A percentile compares a stretch with the other conserved stretches of the same genome.
Conservation (phyloP, 169 alveolate species). For the Fabrea salina region DNA sequence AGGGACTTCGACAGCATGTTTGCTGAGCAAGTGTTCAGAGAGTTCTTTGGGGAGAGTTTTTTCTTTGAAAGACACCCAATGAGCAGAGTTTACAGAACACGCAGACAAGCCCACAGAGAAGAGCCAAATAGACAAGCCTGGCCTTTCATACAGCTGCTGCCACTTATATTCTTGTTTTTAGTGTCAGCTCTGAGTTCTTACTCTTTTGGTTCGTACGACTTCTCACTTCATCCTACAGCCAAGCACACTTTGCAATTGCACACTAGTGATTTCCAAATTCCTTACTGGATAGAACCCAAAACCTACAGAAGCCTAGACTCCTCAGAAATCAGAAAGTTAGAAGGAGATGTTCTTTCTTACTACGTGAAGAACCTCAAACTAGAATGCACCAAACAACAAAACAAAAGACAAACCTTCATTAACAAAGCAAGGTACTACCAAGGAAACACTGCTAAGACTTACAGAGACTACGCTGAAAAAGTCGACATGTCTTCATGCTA, state of each 20-base stretch:
- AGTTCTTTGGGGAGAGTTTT: conserved; percentile 24
- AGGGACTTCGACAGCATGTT: too few species aligned
- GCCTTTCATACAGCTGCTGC: neutral
- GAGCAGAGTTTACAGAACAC: neutral
- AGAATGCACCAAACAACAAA: too few species aligned
- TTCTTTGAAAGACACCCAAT: neutral
- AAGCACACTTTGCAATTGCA: neutral
- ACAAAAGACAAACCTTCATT: too few species aligned
- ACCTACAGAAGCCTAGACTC: too few species aligned
- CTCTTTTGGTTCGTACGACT: neutral
- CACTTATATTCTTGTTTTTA: neutral
- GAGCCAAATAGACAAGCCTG: neutral
- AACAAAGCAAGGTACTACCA: neutral
- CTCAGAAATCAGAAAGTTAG: too few species aligned
- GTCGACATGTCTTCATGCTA: conserved; percentile 21
- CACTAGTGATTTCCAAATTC: neutral
- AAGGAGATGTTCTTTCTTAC: too few species aligned
- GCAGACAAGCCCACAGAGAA: neutral
- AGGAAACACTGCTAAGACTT: neutral
- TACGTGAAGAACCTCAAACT: too few species aligned
- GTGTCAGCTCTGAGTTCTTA: neutral
- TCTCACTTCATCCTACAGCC: neutral
- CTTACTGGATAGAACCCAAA: neutral
- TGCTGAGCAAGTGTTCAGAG: conserved; percentile 24
- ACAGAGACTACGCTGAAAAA: conserved; percentile 4